Evolutionary conservation across 495 filamentous ascomycete genomes (phyloP), one percentile per base, ranked within the genome.

Genomic region (Parmelia sp.): DNA sequence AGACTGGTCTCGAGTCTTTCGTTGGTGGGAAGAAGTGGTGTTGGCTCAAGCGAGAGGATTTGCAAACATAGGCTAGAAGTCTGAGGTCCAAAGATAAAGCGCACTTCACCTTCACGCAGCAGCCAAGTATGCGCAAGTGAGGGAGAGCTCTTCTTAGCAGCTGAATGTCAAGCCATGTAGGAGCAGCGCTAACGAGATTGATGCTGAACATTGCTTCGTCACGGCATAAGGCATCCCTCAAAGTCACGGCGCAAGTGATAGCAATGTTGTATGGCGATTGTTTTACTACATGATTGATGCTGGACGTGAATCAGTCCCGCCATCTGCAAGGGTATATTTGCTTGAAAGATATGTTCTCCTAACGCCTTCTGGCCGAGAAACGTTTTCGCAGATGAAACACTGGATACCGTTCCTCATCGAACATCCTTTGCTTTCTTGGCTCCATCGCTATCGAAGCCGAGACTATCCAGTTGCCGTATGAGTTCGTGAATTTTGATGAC

Each of bases 401-500:
- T 40, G n/a, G 12, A 59, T 17, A 27, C 1, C 25, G 27, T 25
- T 19, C n/a, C 45, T 31, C 35, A 35, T 40, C 21, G 10, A 27
- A 10, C n/a, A 55, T 69, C 56, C 12, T 58, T 39, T 51, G 57
- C 57, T 56, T 44, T 70, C 82, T 83, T 70, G 77, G 78, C 57
- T 1, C 83, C 86, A 60, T 88, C 80, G 29, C 76, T 73, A 73
- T 96, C 90, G 64, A 97, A 92, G 0, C 94, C 95, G 36, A 99
- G 77, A 10, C 80, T 79, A 68, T 96, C 91, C 35, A 99, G 80
- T 73, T 97, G 91, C 39, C 91, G 82, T 60, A 96, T 87, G 25
- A 99, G 81, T 76, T 97, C 94, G 58, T 90, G 89, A 71, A 99
- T 95, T 75, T 92, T 96, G 71, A 96, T 94, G 55, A 99, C 88